These are phyloP conservation scores for Acacia concinna DNA, from an alignment of 331 rosid genomes.

Conservation along the genomic window DNA sequence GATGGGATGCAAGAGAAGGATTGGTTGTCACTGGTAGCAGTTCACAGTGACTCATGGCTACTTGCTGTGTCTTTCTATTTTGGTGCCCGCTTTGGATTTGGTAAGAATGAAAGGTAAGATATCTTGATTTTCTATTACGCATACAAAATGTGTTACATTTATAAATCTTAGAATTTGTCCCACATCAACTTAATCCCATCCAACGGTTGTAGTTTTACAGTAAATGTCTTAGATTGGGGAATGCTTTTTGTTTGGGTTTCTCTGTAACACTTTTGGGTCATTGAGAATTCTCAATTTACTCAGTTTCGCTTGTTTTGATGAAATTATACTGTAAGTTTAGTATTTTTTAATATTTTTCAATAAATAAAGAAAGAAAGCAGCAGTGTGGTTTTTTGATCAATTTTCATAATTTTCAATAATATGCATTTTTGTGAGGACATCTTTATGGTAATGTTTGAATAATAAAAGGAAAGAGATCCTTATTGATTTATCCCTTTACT, in stretches of 20 bases:
- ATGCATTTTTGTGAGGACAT: background rate
- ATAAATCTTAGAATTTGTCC: background rate
- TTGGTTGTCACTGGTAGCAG: conserved; percentile 61
- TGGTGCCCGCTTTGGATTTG: conserved; percentile 61
- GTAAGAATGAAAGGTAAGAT: conserved; percentile 52
- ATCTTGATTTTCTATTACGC: background rate
- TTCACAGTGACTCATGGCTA: conserved; percentile 64
- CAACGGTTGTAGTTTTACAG: background rate
- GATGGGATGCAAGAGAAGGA: conserved; percentile 66
- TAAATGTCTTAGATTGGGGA: background rate
- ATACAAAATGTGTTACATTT: background rate
- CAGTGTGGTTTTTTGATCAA: background rate
- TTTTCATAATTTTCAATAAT: background rate
- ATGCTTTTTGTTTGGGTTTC: background rate
- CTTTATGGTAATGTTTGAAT: background rate
- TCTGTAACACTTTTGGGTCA: background rate
- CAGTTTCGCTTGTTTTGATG: background rate
- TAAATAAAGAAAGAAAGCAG: background rate
- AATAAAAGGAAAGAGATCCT: background rate
- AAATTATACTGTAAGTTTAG: background rate
- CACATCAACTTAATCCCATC: background rate
- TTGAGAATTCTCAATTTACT: background rate
- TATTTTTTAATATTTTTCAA: background rate
- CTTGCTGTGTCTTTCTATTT: conserved; percentile 57
- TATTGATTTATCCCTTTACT: background rate